A percentile compares a stretch with the other conserved stretches of the same genome.
phyloP scores from a whole-genome alignment of 805 yeast species.

The Lipomyces yamadae region DNA sequence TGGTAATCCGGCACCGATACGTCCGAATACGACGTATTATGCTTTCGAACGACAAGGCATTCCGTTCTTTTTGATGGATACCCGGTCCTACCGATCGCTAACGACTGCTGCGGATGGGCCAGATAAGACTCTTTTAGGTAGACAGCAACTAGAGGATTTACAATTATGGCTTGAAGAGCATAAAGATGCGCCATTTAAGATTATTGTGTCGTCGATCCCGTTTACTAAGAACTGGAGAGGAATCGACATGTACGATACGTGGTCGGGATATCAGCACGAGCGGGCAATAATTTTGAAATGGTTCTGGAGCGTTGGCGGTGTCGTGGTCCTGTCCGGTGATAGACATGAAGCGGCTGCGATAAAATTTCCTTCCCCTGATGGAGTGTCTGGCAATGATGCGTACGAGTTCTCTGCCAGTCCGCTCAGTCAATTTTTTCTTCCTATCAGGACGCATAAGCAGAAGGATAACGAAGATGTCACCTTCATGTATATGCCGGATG shows the following conservation, averaged over 20 bases:
- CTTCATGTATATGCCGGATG: constrained; percentile 36
- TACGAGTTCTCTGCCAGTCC: constrained; percentile 41
- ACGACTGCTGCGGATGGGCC: constrained; percentile 32
- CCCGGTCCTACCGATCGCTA: constrained; percentile 36
- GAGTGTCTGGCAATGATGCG: constrained; percentile 22
- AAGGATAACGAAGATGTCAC: constrained; percentile 34
- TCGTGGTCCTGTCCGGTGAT: constrained; percentile 38
- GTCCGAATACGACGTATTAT: constrained; percentile 31
- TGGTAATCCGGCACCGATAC: constrained; percentile 38
- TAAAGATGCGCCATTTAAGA: constrained; percentile 36
- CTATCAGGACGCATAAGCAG: constrained; percentile 35
- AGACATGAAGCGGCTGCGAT: constrained; percentile 41
- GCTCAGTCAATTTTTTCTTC: constrained; percentile 38
- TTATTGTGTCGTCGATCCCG: constrained; percentile 39
- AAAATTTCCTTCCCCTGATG: constrained; percentile 36
- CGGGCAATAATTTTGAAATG: constrained; percentile 26
- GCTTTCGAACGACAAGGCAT: constrained; percentile 37
- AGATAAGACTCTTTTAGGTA: constrained; percentile 39
- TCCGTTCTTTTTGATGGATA: constrained; percentile 39
- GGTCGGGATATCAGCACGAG: constrained; percentile 40
- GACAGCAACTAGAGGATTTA: constrained; percentile 33
- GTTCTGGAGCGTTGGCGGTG: constrained; percentile 32
- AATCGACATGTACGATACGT: constrained; percentile 35
- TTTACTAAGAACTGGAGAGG: constrained; percentile 40
- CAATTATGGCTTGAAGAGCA: constrained; percentile 33